Conservation (phyloP, 2,329 filamentous ascomycete species). For the Cordyceps tenuipes region DNA sequence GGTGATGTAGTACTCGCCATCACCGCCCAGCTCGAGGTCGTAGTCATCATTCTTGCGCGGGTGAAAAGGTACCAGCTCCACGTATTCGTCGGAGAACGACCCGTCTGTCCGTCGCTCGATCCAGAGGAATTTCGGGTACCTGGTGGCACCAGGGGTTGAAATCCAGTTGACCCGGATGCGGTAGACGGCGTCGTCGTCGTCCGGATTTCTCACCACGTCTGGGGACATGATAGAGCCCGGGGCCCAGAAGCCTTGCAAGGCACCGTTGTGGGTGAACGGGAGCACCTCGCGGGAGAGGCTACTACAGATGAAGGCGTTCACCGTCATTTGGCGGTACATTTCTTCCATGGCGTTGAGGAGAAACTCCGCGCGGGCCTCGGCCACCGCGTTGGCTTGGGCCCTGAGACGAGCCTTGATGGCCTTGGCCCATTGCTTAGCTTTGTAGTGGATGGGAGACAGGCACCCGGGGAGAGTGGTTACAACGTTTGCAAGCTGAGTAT, state of each 20-base stretch:
- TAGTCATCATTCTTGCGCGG: neutral
- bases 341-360: neutral
- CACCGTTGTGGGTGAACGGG: neutral
- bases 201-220: no score
- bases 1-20: neutral
- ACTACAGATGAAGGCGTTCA: neutral
- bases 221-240: neutral
- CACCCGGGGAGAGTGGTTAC: no score
- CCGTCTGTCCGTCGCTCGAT: neutral
- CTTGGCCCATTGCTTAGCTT: no score
- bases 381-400: no score
- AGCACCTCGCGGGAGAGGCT: neutral
- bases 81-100: neutral
- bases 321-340: constrained; percentile 1
- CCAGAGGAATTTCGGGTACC: neutral
- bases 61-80: neutral
- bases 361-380: neutral
- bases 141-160: neutral
- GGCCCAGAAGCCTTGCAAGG: neutral
- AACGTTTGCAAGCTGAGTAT: no score
- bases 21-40: neutral
- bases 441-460: no score
- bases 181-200: neutral
- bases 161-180: neutral
- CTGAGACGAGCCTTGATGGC: no score